Evolutionary conservation across 306 rosid species (phyloP).

Genomic region (Vigna angularis): DNA sequence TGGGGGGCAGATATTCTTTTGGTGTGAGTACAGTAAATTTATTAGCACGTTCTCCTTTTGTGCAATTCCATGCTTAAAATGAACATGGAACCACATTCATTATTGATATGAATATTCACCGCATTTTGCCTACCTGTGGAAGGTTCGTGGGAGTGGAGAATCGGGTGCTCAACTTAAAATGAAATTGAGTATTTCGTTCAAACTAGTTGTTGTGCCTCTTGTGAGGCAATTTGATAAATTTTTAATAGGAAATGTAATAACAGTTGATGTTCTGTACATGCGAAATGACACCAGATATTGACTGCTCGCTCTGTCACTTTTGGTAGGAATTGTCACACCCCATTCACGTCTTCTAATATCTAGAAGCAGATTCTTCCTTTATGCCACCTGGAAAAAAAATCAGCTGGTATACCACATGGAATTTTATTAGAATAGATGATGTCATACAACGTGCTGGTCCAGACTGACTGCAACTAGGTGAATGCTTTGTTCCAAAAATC

Average conservation of each 20-base stretch:
- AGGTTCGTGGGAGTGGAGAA: constrained; percentile 38
- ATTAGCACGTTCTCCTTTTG: constrained; percentile 22
- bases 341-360: constrained; percentile 29
- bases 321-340: constrained; percentile 29
- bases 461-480: background rate
- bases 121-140: constrained; percentile 23
- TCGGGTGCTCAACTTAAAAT: constrained; percentile 46
- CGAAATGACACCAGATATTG: constrained; percentile 44
- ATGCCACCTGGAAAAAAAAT: constrained; percentile 24
- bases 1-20: background rate
- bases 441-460: constrained; percentile 19
- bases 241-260: constrained; percentile 31
- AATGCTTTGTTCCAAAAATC: background rate
- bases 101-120: constrained; percentile 25
- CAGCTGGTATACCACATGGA: background rate
- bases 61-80: constrained; percentile 1
- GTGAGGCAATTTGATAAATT: constrained; percentile 10
- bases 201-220: background rate
- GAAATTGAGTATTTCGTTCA: constrained; percentile 38
- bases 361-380: constrained; percentile 32
- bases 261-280: constrained; percentile 2
- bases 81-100: constrained; percentile 21
- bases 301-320: constrained; percentile 39
- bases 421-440: background rate
- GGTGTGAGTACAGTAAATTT: background rate